Evolutionary conservation across 31 red algal species (phyloP).

Genomic region (Asparagopsis taxiformis): DNA sequence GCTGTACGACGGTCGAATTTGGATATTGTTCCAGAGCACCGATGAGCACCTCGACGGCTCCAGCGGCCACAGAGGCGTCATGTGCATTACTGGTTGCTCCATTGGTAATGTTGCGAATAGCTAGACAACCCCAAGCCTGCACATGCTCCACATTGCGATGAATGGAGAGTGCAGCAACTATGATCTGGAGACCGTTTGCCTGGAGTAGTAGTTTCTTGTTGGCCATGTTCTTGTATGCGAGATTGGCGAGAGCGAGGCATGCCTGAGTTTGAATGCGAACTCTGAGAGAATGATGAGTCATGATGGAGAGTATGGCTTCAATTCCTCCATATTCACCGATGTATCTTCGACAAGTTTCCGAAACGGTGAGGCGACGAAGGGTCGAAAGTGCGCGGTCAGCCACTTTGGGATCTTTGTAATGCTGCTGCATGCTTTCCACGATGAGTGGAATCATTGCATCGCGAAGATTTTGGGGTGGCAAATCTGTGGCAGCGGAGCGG

Average conservation of each 20-base stretch:
- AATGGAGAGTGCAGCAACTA: conserved; percentile 51
- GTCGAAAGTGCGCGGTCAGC: conserved; percentile 62
- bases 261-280: conserved; percentile 76
- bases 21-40: conserved; percentile 53
- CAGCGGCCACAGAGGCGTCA: conserved; percentile 38
- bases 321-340: conserved; percentile 68
- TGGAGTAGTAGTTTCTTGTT: conserved; percentile 64
- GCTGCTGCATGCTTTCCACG: conserved; percentile 59
- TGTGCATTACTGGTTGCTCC: conserved; percentile 4
- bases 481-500: neutral
- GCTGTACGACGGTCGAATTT: conserved; percentile 38
- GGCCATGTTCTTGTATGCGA: conserved; percentile 44
- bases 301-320: conserved; percentile 61
- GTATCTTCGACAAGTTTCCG: conserved; percentile 32
- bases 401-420: conserved; percentile 62
- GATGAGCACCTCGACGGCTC: conserved; percentile 65
- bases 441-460: conserved; percentile 66
- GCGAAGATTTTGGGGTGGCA: conserved; percentile 12
- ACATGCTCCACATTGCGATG: conserved; percentile 62
- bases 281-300: conserved; percentile 49
- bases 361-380: conserved; percentile 47
- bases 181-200: conserved; percentile 39
- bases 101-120: conserved; percentile 78
- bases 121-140: conserved; percentile 79
- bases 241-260: conserved; percentile 63